phyloP scores from a whole-genome alignment of 495 filamentous ascomycete species.

The Podospora conica region DNA sequence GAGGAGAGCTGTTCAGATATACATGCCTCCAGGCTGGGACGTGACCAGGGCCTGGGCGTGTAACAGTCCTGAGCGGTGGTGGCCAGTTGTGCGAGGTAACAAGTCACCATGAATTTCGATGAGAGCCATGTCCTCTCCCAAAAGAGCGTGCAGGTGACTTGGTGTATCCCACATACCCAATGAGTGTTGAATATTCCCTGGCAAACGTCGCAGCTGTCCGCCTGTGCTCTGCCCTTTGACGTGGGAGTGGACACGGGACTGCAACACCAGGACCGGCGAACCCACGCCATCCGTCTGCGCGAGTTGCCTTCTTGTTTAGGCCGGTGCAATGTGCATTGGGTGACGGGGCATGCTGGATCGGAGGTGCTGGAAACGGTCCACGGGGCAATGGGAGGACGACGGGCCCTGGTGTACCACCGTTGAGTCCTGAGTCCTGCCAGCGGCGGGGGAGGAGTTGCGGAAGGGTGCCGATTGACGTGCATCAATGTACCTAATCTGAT shows the following conservation, averaged over 20 bases:
- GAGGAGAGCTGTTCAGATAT: neutral
- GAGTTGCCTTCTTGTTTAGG: too few relatives aligned
- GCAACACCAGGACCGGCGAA: too few relatives aligned
- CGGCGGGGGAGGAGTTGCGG: too few relatives aligned
- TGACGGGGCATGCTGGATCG: too few relatives aligned
- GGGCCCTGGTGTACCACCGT: neutral
- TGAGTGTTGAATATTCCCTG: neutral
- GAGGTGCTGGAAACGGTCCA: too few relatives aligned
- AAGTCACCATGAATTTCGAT: neutral
- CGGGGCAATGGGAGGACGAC: too few relatives aligned
- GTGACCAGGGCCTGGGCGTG: too few relatives aligned
- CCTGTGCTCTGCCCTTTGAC: neutral
- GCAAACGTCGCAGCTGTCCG: neutral
- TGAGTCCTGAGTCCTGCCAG: neutral
- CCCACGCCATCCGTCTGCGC: too few relatives aligned
- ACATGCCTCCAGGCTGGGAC: neutral
- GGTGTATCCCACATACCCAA: neutral
- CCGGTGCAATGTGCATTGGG: too few relatives aligned
- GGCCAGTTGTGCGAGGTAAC: neutral
- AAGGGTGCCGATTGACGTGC: neutral
- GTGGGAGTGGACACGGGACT: neutral
- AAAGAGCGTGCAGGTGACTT: neutral
- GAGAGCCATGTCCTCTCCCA: neutral
- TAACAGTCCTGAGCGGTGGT: neutral
- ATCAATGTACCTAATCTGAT: too few relatives aligned